phyloP scores from a whole-genome alignment of 352 stramenopile species.

The Pythium sp. region DNA sequence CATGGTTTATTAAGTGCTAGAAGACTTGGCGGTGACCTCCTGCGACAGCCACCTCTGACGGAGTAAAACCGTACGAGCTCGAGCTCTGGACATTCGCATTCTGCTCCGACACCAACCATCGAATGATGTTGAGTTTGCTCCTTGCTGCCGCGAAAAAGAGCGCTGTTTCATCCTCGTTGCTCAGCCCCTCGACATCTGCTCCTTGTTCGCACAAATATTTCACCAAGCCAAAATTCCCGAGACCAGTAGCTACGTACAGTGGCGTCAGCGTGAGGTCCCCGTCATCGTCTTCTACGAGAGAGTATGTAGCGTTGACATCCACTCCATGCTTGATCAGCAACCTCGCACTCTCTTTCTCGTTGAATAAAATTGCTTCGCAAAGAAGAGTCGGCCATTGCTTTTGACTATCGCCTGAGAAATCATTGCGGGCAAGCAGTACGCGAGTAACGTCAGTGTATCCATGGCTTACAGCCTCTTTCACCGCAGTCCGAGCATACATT shows the following conservation, averaged over 20 bases:
- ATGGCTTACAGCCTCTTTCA: background rate
- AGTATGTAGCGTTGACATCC: background rate
- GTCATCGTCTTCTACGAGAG: background rate
- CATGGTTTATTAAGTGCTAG: background rate
- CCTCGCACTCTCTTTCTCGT: background rate
- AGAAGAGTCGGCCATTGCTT: background rate
- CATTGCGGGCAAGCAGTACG: background rate
- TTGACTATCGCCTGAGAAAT: background rate
- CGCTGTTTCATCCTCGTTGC: background rate
- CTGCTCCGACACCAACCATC: conserved; percentile 1
- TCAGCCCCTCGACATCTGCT: background rate
- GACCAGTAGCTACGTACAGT: background rate
- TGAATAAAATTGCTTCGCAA: background rate
- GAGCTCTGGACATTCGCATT: background rate
- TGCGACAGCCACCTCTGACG: background rate
- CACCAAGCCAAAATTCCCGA: background rate
- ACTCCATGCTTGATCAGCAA: background rate
- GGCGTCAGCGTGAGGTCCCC: background rate
- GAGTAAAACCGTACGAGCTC: background rate
- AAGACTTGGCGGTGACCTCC: background rate
- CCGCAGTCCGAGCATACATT: background rate
- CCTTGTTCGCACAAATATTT: background rate
- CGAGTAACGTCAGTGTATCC: background rate
- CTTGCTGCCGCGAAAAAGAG: background rate
- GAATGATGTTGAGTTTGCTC: background rate